A percentile compares a stretch with the other conserved stretches of the same genome.
Conservation (phyloP, 2,329 filamentous ascomycete species). For the Aspergillus tamarii region DNA sequence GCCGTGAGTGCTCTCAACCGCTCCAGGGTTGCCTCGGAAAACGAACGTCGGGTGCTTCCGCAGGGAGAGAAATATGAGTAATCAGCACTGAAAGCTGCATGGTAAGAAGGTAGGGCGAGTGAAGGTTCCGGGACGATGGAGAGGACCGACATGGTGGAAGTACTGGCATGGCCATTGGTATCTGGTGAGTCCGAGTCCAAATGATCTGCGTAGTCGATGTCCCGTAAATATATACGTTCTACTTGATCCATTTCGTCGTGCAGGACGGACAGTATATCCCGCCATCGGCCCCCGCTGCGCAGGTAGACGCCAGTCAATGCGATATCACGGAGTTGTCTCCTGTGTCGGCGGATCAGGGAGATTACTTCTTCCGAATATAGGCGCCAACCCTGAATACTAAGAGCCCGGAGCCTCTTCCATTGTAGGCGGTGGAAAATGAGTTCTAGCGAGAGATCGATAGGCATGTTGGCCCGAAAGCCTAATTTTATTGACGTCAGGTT, state of each 20-base stretch:
- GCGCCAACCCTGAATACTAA: conserved; percentile 68
- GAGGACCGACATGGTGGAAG: conserved; percentile 1
- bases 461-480: conserved; percentile 62
- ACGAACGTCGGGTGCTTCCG: conserved; percentile 10
- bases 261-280: conserved; percentile 60
- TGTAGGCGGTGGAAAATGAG: conserved; percentile 64
- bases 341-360: conserved; percentile 58
- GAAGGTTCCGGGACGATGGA: conserved; percentile 24
- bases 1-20: conserved; percentile 30
- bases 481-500: conserved; percentile 67
- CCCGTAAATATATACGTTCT: conserved; percentile 65
- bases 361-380: conserved; percentile 65
- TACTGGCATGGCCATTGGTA: conserved; percentile 8
- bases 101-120: conserved; percentile 16
- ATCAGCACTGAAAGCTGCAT: conserved; percentile 21
- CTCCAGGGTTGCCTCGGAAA: conserved; percentile 24
- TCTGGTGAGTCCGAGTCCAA: conserved; percentile 50
- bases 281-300: conserved; percentile 63
- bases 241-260: conserved; percentile 60
- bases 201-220: conserved; percentile 62
- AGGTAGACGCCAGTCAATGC: conserved; percentile 64
- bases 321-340: conserved; percentile 60
- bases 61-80: conserved; percentile 6
- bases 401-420: conserved; percentile 64
- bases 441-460: conserved; percentile 61